These are phyloP conservation scores for Paxillus involutus DNA, from an alignment of 768 basidiomycete genomes.

Conservation along the genomic window DNA sequence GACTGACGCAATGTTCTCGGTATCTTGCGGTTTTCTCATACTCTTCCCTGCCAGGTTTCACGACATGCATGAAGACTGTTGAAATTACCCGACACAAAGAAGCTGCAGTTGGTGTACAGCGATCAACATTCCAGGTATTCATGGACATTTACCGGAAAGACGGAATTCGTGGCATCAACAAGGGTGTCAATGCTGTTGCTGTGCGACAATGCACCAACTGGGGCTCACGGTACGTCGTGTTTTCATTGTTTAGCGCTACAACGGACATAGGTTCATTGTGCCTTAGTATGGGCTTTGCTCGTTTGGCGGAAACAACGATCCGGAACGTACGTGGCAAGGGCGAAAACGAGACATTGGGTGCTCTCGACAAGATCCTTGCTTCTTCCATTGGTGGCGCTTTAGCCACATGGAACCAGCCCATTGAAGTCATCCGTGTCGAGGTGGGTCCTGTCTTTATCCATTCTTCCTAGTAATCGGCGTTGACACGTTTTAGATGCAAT, in stretches of 20 bases:
- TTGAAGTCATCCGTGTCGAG: constrained; percentile 96
- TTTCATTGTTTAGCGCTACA: neutral
- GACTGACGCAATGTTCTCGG: neutral
- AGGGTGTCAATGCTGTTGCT: constrained; percentile 96
- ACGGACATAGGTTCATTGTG: constrained; percentile 7
- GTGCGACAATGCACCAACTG: constrained; percentile 92
- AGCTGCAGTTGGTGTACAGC: constrained; percentile 77
- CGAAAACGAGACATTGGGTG: constrained; percentile 70
- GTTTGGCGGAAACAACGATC: constrained; percentile 82
- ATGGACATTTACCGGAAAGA: constrained; percentile 92
- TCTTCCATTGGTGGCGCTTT: constrained; percentile 92
- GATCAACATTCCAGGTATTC: constrained; percentile 94
- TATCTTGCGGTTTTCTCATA: constrained; percentile 8
- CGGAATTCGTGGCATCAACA: constrained; percentile 95
- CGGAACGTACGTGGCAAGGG: constrained; percentile 75
- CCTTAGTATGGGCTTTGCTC: constrained; percentile 91
- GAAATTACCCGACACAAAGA: constrained; percentile 97
- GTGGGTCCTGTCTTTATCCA: constrained; percentile 36
- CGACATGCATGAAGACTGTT: constrained; percentile 99
- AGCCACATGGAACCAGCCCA: constrained; percentile 99
- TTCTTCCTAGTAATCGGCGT: neutral
- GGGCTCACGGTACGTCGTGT: constrained; percentile 72
- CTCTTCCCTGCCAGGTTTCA: constrained; percentile 66
- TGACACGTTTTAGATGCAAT: constrained; percentile 81
- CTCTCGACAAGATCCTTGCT: constrained; percentile 84